phyloP scores from a whole-genome alignment of 768 basidiomycete genomes.

The Dentipellis sp. region DNA sequence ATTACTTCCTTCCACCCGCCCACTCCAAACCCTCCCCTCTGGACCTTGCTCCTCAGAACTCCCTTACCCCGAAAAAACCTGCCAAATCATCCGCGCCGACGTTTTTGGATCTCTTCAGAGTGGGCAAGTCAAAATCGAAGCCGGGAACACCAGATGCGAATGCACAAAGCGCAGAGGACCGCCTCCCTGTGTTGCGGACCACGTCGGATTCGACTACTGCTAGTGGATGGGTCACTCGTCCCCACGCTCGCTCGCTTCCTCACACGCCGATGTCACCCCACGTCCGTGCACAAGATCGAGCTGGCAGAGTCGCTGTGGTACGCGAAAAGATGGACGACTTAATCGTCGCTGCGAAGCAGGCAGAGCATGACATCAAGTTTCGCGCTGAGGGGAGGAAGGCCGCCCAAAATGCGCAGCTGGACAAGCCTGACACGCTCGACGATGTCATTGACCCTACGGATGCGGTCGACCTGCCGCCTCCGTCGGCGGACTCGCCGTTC shows the following conservation, averaged over 20 bases:
- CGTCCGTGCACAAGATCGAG: slow-evolving; percentile 1
- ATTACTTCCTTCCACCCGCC: slow-evolving; percentile 82
- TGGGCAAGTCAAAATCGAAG: slow-evolving; percentile 60
- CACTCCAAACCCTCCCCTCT: slow-evolving; percentile 72
- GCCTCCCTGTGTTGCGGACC: slow-evolving; percentile 13
- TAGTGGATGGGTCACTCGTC: slow-evolving; percentile 8
- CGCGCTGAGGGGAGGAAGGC: slow-evolving; percentile 41
- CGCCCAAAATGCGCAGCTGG: slow-evolving; percentile 13
- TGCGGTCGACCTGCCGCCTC: slow-evolving; percentile 68
- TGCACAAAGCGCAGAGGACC: slow-evolving; percentile 27
- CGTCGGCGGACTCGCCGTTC: slow-evolving; percentile 60
- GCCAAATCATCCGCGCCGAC: slow-evolving; percentile 36
- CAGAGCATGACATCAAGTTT: slow-evolving; percentile 60
- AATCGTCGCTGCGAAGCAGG: slow-evolving; percentile 60
- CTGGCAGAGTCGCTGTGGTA: slow-evolving; percentile 61
- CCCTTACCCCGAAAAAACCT: slow-evolving; percentile 34
- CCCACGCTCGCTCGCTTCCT: slow-evolving; percentile 13
- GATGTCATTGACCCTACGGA: slow-evolving; percentile 75
- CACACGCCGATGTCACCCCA: slow-evolving; percentile 14
- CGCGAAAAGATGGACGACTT: slow-evolving; percentile 75
- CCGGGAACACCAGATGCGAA: slow-evolving; percentile 36
- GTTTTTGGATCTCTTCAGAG: slow-evolving; percentile 66
- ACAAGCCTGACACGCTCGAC: slow-evolving; percentile 24
- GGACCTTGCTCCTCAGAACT: slow-evolving; percentile 41
- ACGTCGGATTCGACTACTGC: slow-evolving; percentile 15